Conservation (phyloP, 2,329 filamentous ascomycete genomes). For the Pseudogymnoascus sp. region DNA sequence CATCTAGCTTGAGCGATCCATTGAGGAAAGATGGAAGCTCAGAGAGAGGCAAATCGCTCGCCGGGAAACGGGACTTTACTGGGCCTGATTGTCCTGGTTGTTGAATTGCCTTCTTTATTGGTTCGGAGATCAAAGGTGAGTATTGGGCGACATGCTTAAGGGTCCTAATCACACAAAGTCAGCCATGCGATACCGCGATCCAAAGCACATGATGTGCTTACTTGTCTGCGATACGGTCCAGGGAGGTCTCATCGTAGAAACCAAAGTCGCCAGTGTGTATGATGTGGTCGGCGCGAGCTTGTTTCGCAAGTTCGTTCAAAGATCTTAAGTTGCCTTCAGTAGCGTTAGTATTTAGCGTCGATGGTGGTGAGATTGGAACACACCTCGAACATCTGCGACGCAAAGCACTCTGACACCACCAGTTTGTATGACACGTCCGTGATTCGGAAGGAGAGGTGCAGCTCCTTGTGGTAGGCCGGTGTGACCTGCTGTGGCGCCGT, state of each 20-base stretch:
- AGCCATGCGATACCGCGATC: slow-evolving; percentile 4
- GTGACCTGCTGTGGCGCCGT: slow-evolving; percentile 44
- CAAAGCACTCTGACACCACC: slow-evolving; percentile 60
- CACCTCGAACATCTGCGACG: slow-evolving; percentile 66
- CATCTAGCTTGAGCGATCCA: slow-evolving; percentile 82
- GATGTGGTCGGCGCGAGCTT: slow-evolving; percentile 92
- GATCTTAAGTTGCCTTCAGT: slow-evolving; percentile 80
- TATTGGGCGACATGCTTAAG: slow-evolving; percentile 98
- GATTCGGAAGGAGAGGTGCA: slow-evolving; percentile 57
- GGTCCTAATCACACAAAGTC: slow-evolving; percentile 50
- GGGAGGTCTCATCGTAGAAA: slow-evolving; percentile 93
- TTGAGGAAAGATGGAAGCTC: slow-evolving; percentile 84
- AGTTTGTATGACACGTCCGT: slow-evolving; percentile 57
- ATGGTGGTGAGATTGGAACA: slow-evolving; percentile 17
- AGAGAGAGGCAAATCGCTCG: slow-evolving; percentile 80
- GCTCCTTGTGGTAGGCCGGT: slow-evolving; percentile 47
- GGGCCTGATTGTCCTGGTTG: slow-evolving; percentile 59
- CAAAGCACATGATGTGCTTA: slow-evolving; percentile 36
- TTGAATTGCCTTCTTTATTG: slow-evolving; percentile 59
- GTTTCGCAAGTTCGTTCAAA: slow-evolving; percentile 90
- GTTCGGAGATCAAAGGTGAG: slow-evolving; percentile 82
- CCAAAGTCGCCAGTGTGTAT: slow-evolving; percentile 98
- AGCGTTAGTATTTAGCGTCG: slow-evolving; percentile 19
- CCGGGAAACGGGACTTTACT: slow-evolving; percentile 76
- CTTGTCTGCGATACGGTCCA: slow-evolving; percentile 98